Evolutionary conservation across 768 basidiomycete species (phyloP).

Genomic region (Hemileccinum rubropunctum): DNA sequence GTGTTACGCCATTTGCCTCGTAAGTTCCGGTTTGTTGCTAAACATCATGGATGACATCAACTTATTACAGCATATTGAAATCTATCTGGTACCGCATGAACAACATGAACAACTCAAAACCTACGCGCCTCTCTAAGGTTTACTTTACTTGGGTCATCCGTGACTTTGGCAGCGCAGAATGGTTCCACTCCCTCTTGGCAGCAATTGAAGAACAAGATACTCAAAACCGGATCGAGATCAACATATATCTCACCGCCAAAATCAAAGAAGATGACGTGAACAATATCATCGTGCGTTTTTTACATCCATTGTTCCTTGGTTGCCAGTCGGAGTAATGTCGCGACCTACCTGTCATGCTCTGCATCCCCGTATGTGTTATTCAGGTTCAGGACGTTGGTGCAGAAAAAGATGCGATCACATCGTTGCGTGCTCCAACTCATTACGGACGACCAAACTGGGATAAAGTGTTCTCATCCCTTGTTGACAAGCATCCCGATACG

Average conservation of each 20-base stretch:
- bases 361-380: not conserved
- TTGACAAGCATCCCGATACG: slow-evolving; percentile 81
- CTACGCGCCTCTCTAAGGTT: slow-evolving; percentile 84
- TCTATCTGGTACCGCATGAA: slow-evolving; percentile 98
- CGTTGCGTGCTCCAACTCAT: slow-evolving; percentile 87
- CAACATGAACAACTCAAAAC: slow-evolving; percentile 68
- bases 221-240: slow-evolving; percentile 85
- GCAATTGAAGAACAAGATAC: slow-evolving; percentile 93
- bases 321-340: slow-evolving; percentile 2
- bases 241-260: slow-evolving; percentile 89
- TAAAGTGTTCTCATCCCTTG: slow-evolving; percentile 66
- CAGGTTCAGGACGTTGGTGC: slow-evolving; percentile 88
- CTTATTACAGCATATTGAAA: slow-evolving; percentile 65
- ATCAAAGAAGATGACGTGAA: slow-evolving; percentile 91
- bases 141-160: slow-evolving; percentile 97
- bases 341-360: not conserved
- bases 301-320: not conserved
- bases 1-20: slow-evolving; percentile 96
- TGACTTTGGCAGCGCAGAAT: slow-evolving; percentile 85
- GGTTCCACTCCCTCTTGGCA: slow-evolving; percentile 92
- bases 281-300: slow-evolving; percentile 72
- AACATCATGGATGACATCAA: slow-evolving; percentile 1
- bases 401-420: slow-evolving; percentile 88
- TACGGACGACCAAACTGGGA: slow-evolving; percentile 91
- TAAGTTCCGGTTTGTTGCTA: slow-evolving; percentile 39